Conservation (phyloP, 2,329 filamentous ascomycete genomes). For the Paraphaeosphaeria minitans region DNA sequence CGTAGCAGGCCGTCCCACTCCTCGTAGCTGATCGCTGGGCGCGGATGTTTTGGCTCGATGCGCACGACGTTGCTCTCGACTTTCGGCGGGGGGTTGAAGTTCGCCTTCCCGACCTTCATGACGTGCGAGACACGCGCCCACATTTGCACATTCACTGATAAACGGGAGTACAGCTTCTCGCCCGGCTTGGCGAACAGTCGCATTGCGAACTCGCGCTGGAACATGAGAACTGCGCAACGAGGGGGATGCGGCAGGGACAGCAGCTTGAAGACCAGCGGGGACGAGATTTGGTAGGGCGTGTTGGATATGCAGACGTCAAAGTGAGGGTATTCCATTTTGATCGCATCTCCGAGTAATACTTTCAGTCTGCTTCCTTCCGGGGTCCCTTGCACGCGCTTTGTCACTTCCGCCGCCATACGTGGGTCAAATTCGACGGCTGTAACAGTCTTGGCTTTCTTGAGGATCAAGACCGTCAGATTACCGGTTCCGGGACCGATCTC, state of each 20-base stretch:
- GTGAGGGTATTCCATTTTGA: constrained; percentile 78
- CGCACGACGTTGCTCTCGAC: constrained; percentile 92
- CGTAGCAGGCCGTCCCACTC: constrained; percentile 92
- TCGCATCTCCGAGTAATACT: constrained; percentile 87
- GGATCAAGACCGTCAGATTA: constrained; percentile 85
- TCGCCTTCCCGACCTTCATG: constrained; percentile 94
- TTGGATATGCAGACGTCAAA: constrained; percentile 84
- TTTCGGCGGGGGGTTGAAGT: constrained; percentile 92
- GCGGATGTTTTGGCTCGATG: constrained; percentile 83
- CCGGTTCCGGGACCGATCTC: constrained; percentile 92
- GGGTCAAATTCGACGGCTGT: constrained; percentile 93
- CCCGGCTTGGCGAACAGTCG: constrained; percentile 86
- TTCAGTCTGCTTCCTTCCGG: constrained; percentile 79
- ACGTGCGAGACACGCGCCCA: constrained; percentile 75
- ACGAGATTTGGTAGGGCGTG: constrained; percentile 81
- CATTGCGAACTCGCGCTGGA: constrained; percentile 93
- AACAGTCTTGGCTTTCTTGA: constrained; percentile 82
- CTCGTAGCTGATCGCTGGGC: constrained; percentile 88
- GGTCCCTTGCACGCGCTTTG: constrained; percentile 89
- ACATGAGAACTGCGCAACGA: constrained; percentile 88
- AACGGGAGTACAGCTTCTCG: constrained; percentile 86
- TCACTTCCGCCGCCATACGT: constrained; percentile 93
- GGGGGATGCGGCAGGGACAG: constrained; percentile 78
- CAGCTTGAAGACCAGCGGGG: constrained; percentile 88
- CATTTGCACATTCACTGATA: constrained; percentile 93